Evolutionary conservation across 1,284 basidiomycete genomes (phyloP), one percentile per base, ranked within the genome.

Genomic region (Golubevia sp.): DNA sequence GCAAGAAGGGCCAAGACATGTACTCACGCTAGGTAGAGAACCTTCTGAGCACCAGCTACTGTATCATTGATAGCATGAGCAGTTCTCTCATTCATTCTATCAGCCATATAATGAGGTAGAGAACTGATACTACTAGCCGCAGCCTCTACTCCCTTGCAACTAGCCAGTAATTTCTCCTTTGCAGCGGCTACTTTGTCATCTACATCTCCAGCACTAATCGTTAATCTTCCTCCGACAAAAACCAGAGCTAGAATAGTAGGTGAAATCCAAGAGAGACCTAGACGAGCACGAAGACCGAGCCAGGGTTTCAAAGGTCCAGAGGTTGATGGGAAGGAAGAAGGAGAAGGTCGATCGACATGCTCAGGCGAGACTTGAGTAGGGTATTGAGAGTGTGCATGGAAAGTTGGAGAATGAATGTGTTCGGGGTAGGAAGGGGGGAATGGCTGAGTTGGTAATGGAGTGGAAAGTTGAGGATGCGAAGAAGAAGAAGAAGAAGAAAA

Each of bases 91-190:
- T 97, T 97, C 26, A 92, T 90, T 8, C 92, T 90, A 26, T 90
- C 86, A 1, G 94, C 94, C 84, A 96, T 87, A 77, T 90, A 94
- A 30, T 93, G 88, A 0, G 95, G 94, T 86, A 97, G 87, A 64
- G 91, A 92, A 18, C 92, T 91, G 2, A 93, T 88, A 4, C 90
- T 87, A 4, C 90, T 91, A 15, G 93, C 92, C 3, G 94, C 92
- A 50, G 87, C 86, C 75, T 97, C 92, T 23, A 93, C 90, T 1
- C 92, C 92, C 58, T 86, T 85, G 83, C 95, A 97, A 66, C 91
- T 91, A 0, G 91, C 85, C 25, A 94, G 84, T 5, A 96, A 86
- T 63, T 90, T 87, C 49, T 82, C 83, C 85, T 93, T 94, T 38
- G 93, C 90, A 58, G 86, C 89, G 1, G 86, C 86, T 3, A 93